These are phyloP conservation scores for Tuber magnatum DNA, from an alignment of 495 filamentous ascomycete genomes.

Conservation along the genomic window DNA sequence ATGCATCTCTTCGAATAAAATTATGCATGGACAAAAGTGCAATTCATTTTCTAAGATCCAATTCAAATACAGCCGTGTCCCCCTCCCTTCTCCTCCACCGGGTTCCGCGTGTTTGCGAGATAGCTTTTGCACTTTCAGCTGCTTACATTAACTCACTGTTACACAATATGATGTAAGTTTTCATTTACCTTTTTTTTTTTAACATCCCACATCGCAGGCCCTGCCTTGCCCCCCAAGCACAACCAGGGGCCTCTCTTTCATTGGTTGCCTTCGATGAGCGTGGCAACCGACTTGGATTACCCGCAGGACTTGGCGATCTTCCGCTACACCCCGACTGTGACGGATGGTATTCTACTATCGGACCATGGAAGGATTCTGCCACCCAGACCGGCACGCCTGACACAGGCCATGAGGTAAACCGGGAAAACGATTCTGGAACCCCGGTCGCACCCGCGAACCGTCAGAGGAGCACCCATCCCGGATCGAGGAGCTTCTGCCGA, in stretches of 20 bases:
- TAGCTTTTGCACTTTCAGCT: background rate
- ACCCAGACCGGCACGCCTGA: rapidly evolving
- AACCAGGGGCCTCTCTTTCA: background rate
- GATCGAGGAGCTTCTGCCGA: background rate
- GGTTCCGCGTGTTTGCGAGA: background rate
- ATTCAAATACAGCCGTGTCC: background rate
- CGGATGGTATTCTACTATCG: background rate
- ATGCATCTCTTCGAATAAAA: background rate
- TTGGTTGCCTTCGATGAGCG: background rate
- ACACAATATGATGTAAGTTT: background rate
- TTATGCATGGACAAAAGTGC: background rate
- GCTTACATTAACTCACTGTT: background rate
- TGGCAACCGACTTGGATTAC: background rate
- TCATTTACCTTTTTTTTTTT: background rate
- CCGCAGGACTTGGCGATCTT: background rate
- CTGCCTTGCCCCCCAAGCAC: background rate
- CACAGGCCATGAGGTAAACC: background rate
- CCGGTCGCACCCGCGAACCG: background rate
- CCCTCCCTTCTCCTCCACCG: background rate
- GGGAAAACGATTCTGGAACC: background rate
- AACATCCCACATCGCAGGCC: no score
- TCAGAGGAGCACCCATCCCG: background rate
- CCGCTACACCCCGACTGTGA: background rate
- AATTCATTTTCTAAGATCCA: background rate
- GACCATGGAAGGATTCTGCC: background rate